Conservation (phyloP, 306 rosid species). For the Medicago truncatula region DNA sequence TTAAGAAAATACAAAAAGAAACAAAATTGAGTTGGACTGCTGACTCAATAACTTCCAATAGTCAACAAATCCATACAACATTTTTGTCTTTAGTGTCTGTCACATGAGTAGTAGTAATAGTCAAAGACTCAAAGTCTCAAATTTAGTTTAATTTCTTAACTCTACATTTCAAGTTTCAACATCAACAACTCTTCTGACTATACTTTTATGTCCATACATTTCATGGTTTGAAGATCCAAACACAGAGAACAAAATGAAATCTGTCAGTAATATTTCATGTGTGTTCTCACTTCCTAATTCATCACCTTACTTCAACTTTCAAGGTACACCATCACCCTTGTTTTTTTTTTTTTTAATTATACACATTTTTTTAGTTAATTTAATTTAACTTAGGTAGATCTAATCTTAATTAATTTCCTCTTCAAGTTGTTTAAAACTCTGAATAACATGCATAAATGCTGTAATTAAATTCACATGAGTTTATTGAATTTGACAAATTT, state of each 20-base stretch:
- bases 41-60: not conserved
- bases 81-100: not conserved
- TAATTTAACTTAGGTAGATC: not conserved
- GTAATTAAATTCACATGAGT: not conserved
- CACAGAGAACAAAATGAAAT: slow-evolving; percentile 34
- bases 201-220: not conserved
- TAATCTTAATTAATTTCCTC: not conserved
- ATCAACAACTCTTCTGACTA: slow-evolving; percentile 23
- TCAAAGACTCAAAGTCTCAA: not conserved
- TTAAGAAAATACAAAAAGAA: too few relatives aligned
- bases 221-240: slow-evolving; percentile 24
- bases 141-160: not conserved
- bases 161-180: slow-evolving; percentile 25
- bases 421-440: not conserved
- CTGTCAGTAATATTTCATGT: slow-evolving; percentile 33
- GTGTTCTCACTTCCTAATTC: slow-evolving; percentile 31
- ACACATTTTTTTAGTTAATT: slow-evolving; percentile 7
- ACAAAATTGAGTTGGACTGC: too few relatives aligned
- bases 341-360: not conserved
- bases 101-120: not conserved
- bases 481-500: slow-evolving; percentile 10
- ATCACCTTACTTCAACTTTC: slow-evolving; percentile 34
- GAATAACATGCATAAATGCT: not conserved
- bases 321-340: slow-evolving; percentile 38
- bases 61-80: not conserved